Evolutionary conservation across 352 stramenopile species (phyloP).

Genomic region (Pythium rishiriense): DNA sequence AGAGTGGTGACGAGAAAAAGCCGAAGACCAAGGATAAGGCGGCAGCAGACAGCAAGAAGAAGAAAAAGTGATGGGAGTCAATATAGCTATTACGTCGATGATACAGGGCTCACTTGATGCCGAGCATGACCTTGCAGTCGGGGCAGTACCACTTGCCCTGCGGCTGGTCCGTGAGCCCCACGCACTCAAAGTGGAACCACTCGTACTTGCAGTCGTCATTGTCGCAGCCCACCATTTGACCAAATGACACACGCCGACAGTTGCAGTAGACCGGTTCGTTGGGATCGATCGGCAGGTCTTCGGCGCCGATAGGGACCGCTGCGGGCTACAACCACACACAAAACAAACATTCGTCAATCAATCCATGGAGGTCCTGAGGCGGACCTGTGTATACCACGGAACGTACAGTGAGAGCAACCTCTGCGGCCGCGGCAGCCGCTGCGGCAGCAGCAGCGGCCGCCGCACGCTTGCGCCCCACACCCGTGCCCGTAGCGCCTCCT

Average conservation of each 20-base stretch:
- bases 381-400: not conserved
- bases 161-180: constrained; percentile 83
- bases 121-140: constrained; percentile 71
- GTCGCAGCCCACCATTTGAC: constrained; percentile 92
- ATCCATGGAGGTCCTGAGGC: not conserved
- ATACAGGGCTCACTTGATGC: constrained; percentile 50
- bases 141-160: constrained; percentile 84
- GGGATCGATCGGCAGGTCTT: constrained; percentile 84
- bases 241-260: constrained; percentile 86
- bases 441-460: constrained; percentile 35
- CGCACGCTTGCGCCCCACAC: constrained; percentile 49
- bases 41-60: constrained; percentile 1
- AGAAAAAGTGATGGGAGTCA: constrained; percentile 8
- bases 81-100: too few species aligned
- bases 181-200: constrained; percentile 92
- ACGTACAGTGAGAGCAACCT: constrained; percentile 17
- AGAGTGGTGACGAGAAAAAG: constrained; percentile 19
- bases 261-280: constrained; percentile 89
- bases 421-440: constrained; percentile 6
- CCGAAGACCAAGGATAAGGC: constrained; percentile 1
- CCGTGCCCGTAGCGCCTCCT: constrained; percentile 13
- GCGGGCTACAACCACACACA: constrained; percentile 17
- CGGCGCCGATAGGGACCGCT: constrained; percentile 46
- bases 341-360: not conserved
- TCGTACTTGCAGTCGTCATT: constrained; percentile 93